Conservation (phyloP, 2,329 filamentous ascomycete genomes). For the Epichloe typhina region DNA sequence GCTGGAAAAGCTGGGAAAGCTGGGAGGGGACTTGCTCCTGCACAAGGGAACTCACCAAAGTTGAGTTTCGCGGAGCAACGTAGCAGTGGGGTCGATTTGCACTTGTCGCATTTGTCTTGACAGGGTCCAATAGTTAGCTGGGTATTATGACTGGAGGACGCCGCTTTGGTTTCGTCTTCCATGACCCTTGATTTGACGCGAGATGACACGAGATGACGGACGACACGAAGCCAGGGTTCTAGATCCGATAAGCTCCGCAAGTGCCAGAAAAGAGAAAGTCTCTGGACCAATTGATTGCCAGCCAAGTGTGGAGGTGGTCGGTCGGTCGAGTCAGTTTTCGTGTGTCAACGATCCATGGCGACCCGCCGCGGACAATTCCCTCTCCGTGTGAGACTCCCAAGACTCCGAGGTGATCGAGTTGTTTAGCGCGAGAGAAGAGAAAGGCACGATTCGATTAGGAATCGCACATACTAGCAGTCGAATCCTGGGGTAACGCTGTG, state of each 20-base stretch:
- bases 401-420: background rate
- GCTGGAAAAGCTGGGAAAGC: too few species aligned
- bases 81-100: slow-evolving; percentile 2
- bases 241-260: slow-evolving; percentile 3
- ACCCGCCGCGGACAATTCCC: slow-evolving; percentile 4
- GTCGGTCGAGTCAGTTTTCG: slow-evolving; percentile 8
- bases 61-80: slow-evolving; percentile 4
- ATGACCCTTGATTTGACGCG: background rate
- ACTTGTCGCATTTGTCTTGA: background rate
- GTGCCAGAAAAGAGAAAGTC: background rate
- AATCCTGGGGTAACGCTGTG: background rate
- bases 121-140: background rate
- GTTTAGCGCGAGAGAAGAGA: background rate
- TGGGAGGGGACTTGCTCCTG: background rate
- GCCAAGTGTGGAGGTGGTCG: background rate
- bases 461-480: background rate
- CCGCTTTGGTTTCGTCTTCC: background rate
- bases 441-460: too few species aligned
- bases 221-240: background rate
- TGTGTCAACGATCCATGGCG: slow-evolving; percentile 8
- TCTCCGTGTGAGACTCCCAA: background rate
- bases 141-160: background rate
- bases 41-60: background rate
- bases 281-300: background rate
- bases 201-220: background rate